These are phyloP conservation scores for Aspergillus nidulans DNA, from an alignment of 495 filamentous ascomycete genomes.

Conservation along the genomic window DNA sequence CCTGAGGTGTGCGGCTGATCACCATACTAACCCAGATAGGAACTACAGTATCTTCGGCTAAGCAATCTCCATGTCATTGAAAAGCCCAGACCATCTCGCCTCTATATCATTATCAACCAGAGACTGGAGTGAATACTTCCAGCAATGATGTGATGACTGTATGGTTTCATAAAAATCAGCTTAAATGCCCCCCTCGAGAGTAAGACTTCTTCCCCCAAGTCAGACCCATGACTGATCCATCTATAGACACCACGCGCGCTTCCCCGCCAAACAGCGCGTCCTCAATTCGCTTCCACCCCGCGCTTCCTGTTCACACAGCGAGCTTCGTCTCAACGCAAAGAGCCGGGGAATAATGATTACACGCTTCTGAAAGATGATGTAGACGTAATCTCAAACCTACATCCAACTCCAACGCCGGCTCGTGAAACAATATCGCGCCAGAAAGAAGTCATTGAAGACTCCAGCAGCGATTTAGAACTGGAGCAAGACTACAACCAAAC, in stretches of 20 bases:
- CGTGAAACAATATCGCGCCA: conserved; percentile 16
- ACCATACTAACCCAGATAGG: background rate
- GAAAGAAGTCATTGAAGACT: conserved; percentile 37
- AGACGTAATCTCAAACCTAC: conserved; percentile 9
- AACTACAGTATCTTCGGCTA: background rate
- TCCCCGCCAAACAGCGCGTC: conserved; percentile 25
- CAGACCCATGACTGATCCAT: background rate
- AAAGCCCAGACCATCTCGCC: background rate
- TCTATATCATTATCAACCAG: background rate
- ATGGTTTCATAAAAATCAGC: background rate
- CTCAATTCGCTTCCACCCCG: conserved; percentile 41
- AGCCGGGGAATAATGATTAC: conserved; percentile 17
- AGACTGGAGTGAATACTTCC: background rate
- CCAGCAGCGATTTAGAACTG: conserved; percentile 16
- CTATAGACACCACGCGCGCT: conserved; percentile 31
- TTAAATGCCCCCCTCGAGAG: conserved; percentile 7
- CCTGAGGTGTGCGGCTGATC: background rate
- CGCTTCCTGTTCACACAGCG: conserved; percentile 38
- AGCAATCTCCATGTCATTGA: background rate
- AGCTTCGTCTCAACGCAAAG: conserved; percentile 5
- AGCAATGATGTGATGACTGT: conserved; percentile 1
- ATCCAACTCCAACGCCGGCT: conserved; percentile 8
- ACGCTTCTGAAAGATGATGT: conserved; percentile 22
- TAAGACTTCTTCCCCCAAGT: background rate
- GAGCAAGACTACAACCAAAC: background rate